A percentile compares a stretch with the other conserved stretches of the same genome.
phyloP scores from a whole-genome alignment of 768 basidiomycete species.

The Amanita fuliginea region DNA sequence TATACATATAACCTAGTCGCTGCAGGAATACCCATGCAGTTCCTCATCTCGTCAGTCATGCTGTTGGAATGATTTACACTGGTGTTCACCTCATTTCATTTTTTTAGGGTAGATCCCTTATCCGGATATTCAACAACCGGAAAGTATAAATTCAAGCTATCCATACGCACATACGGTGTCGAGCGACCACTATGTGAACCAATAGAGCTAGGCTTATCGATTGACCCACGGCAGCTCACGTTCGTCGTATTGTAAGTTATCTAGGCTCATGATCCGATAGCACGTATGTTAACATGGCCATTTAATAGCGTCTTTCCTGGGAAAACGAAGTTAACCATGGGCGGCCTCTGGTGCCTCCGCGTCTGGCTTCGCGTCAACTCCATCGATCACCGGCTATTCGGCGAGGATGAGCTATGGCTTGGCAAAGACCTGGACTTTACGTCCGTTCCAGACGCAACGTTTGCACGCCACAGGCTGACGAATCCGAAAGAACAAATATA shows the following conservation, averaged over 20 bases:
- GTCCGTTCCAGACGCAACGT: conserved; percentile 43
- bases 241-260: conserved; percentile 47
- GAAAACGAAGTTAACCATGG: conserved; percentile 41
- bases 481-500: conserved; percentile 39
- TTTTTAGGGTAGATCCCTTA: conserved; percentile 33
- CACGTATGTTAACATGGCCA: not conserved
- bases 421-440: conserved; percentile 57
- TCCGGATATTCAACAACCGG: conserved; percentile 28
- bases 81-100: not conserved
- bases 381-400: conserved; percentile 55
- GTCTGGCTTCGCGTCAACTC: conserved; percentile 51
- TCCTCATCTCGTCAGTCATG: conserved; percentile 39
- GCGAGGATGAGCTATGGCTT: conserved; percentile 55
- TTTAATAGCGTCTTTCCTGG: conserved; percentile 44
- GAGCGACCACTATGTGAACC: conserved; percentile 44
- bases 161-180: conserved; percentile 41
- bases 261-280: not conserved
- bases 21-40: conserved; percentile 31
- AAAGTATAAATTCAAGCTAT: conserved; percentile 42
- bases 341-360: conserved; percentile 43
- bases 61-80: not conserved
- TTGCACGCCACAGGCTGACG: conserved; percentile 34
- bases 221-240: conserved; percentile 44
- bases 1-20: conserved; percentile 42
- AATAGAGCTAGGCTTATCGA: conserved; percentile 28